Conservation (phyloP, 768 basidiomycete species). For the Boletales sp. region DNA sequence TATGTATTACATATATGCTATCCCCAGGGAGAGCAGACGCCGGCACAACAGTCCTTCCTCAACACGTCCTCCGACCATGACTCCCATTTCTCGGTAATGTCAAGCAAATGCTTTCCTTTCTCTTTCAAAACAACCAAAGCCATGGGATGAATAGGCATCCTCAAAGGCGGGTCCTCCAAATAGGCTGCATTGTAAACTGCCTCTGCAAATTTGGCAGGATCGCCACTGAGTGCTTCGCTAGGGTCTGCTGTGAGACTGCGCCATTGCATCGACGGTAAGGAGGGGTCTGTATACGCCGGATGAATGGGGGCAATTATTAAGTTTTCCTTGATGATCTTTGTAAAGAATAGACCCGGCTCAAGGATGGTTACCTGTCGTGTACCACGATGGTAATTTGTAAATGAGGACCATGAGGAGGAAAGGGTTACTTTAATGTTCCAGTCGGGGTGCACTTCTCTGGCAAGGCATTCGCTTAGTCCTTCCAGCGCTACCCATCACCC, state of each 20-base stretch:
- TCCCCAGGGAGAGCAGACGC: too few species aligned
- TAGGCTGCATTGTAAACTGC: conserved; percentile 4
- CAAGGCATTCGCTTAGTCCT: conserved; percentile 12
- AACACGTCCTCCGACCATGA: conserved; percentile 18
- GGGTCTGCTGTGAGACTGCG: background rate
- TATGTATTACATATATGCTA: too few species aligned
- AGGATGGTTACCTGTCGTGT: conserved; percentile 3
- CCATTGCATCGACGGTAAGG: background rate
- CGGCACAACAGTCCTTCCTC: background rate
- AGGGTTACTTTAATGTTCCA: conserved; percentile 22
- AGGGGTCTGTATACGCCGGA: conserved; percentile 12
- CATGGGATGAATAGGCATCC: conserved; percentile 5
- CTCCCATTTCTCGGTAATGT: conserved; percentile 15
- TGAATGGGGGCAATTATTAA: conserved; percentile 1
- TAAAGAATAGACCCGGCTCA: conserved; percentile 1
- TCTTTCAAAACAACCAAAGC: background rate
- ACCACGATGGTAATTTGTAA: too few species aligned
- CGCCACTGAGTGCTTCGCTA: conserved; percentile 2
- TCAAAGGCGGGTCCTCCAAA: conserved; percentile 13
- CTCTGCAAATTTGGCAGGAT: conserved; percentile 16
- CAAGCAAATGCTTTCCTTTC: conserved; percentile 5
- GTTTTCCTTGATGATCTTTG: background rate
- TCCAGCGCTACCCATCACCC: conserved; percentile 8
- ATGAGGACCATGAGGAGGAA: too few species aligned
- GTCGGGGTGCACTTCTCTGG: conserved; percentile 15